Evolutionary conservation across 306 rosid species (phyloP).

Genomic region (Fagus sylvatica): DNA sequence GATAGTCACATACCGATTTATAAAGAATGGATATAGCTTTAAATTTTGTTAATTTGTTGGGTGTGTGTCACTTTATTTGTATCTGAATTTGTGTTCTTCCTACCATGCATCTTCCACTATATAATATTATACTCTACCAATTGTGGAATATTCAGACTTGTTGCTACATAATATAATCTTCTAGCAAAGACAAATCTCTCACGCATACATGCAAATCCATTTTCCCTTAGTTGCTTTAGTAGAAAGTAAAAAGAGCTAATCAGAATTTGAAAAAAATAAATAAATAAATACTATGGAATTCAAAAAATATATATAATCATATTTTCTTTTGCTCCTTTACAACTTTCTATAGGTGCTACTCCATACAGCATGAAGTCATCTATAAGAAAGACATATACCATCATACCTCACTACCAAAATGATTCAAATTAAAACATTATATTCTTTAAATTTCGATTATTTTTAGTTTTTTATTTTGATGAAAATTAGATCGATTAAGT

Average conservation of each 20-base stretch:
- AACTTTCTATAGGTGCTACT: background rate
- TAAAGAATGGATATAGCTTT: no score
- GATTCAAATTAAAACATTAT: background rate
- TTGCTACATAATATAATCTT: background rate
- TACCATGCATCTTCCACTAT: no score
- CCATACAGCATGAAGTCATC: background rate
- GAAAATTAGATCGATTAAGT: no score
- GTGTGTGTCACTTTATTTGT: no score
- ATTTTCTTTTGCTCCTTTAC: background rate
- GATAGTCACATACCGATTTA: no score
- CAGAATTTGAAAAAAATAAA: background rate
- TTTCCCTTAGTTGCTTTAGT: background rate
- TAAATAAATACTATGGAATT: background rate
- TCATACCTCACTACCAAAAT: background rate
- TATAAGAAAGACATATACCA: background rate
- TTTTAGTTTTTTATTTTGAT: background rate
- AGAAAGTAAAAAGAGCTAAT: background rate
- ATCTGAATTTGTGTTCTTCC: no score
- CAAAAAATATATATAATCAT: background rate
- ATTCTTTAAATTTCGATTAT: background rate
- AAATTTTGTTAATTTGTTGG: no score
- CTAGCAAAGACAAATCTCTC: background rate
- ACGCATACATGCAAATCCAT: no score
- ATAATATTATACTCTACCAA: background rate
- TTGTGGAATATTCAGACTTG: background rate